Evolutionary conservation across 2,329 filamentous ascomycete species (phyloP).

Genomic region (Ramularia endophylla): DNA sequence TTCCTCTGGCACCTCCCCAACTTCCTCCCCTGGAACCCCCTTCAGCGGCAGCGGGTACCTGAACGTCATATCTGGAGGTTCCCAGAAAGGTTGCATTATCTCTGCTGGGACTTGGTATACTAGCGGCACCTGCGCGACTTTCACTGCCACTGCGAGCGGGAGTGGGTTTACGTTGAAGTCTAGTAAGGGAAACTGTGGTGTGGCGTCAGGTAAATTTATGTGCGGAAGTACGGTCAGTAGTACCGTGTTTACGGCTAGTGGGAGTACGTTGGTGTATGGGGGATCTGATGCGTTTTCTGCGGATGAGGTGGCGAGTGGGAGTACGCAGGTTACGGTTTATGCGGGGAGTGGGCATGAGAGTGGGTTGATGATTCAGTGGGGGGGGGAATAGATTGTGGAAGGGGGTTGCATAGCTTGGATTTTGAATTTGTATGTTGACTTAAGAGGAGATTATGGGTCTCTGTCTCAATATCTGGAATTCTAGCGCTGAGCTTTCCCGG

Average conservation of each 20-base stretch:
- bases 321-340: slow-evolving; percentile 41
- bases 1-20: slow-evolving; percentile 27
- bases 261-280: slow-evolving; percentile 33
- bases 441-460: too few species aligned
- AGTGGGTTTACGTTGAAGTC: slow-evolving; percentile 51
- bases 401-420: too few species aligned
- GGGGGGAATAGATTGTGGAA: slow-evolving; percentile 26
- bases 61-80: slow-evolving; percentile 47
- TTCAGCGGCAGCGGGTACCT: slow-evolving; percentile 57
- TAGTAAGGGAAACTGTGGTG: slow-evolving; percentile 54
- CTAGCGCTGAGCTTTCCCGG: too few species aligned
- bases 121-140: slow-evolving; percentile 61
- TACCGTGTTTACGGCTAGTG: slow-evolving; percentile 37
- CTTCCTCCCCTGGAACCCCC: slow-evolving; percentile 31
- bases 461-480: too few species aligned
- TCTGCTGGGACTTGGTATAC: slow-evolving; percentile 62
- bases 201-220: slow-evolving; percentile 48
- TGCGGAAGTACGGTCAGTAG: slow-evolving; percentile 47
- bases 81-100: slow-evolving; percentile 60
- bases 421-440: too few species aligned
- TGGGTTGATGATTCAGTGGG: slow-evolving; percentile 35
- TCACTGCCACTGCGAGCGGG: slow-evolving; percentile 45
- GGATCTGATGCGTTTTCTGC: slow-evolving; percentile 40
- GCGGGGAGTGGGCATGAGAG: slow-evolving; percentile 27
- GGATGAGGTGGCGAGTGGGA: slow-evolving; percentile 37